These are phyloP conservation scores for Lichtheimia ornata DNA, from an alignment of 371 early-diverging fungal species.

Conservation along the genomic window DNA sequence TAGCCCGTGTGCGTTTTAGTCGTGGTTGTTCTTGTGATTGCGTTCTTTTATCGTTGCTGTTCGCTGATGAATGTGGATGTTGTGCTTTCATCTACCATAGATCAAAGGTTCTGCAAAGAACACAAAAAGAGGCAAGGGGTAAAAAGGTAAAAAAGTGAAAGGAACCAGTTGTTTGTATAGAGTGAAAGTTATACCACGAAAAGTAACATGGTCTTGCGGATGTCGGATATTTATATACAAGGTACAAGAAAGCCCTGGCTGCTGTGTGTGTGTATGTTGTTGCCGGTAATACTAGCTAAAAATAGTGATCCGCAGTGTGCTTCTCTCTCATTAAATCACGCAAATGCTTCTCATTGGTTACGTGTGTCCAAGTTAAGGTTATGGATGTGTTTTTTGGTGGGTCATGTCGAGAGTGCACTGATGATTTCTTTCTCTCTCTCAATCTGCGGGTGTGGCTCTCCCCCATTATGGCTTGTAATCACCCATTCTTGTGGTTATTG, in stretches of 20 bases:
- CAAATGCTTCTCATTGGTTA: slow-evolving; percentile 9
- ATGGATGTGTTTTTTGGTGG: background rate
- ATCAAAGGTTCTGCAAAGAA: background rate
- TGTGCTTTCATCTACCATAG: slow-evolving; percentile 8
- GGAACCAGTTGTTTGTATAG: background rate
- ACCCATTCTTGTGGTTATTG: background rate
- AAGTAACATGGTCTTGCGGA: slow-evolving; percentile 4
- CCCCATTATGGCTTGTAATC: background rate
- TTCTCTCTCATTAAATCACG: background rate
- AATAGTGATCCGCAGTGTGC: slow-evolving; percentile 8
- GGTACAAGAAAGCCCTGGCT: too few relatives aligned
- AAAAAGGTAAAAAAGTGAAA: background rate
- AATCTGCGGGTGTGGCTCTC: background rate
- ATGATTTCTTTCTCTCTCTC: background rate
- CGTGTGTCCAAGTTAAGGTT: background rate
- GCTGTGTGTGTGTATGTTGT: background rate
- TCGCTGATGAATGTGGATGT: slow-evolving; percentile 1
- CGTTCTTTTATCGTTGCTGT: background rate
- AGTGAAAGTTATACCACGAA: slow-evolving; percentile 8
- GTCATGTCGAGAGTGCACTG: slow-evolving; percentile 1
- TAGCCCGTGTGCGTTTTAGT: slow-evolving; percentile 50
- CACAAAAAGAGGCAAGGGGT: background rate
- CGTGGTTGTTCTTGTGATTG: slow-evolving; percentile 7
- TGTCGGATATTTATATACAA: background rate
- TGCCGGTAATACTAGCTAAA: slow-evolving; percentile 9